Conservation (phyloP, 345 rosid species). For the Geranium rotundifolium region DNA sequence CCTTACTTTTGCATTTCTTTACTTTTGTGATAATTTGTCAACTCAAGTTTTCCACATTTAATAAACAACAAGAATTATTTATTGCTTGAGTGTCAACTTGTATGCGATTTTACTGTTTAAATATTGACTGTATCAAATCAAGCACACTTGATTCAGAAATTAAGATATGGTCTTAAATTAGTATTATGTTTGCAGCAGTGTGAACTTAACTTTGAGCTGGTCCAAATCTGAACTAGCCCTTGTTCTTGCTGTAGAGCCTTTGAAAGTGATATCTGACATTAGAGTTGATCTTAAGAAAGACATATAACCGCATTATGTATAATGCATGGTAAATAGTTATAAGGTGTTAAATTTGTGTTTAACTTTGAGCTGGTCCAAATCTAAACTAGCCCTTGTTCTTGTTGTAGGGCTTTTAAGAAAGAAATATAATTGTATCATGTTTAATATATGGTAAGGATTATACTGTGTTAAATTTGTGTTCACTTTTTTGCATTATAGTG, state of each 20-base stretch:
- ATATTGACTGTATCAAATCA: neutral
- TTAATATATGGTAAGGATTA: too few species aligned
- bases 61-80: too few species aligned
- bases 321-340: too few species aligned
- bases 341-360: too few species aligned
- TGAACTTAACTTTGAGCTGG: neutral
- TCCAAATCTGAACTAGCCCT: neutral
- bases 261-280: too few species aligned
- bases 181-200: too few species aligned
- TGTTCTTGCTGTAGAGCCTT: too few species aligned
- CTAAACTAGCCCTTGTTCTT: too few species aligned
- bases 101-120: neutral
- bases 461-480: neutral
- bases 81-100: neutral
- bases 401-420: neutral
- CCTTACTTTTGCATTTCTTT: neutral
- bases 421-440: neutral
- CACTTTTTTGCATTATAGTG: constrained; percentile 22
- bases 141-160: neutral
- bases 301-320: too few species aligned
- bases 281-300: too few species aligned
- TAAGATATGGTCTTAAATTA: neutral
- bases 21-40: neutral
- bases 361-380: too few species aligned
- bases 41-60: neutral